Conservation (phyloP, 2,329 filamentous ascomycete genomes). For the Raffaelea arxii region DNA sequence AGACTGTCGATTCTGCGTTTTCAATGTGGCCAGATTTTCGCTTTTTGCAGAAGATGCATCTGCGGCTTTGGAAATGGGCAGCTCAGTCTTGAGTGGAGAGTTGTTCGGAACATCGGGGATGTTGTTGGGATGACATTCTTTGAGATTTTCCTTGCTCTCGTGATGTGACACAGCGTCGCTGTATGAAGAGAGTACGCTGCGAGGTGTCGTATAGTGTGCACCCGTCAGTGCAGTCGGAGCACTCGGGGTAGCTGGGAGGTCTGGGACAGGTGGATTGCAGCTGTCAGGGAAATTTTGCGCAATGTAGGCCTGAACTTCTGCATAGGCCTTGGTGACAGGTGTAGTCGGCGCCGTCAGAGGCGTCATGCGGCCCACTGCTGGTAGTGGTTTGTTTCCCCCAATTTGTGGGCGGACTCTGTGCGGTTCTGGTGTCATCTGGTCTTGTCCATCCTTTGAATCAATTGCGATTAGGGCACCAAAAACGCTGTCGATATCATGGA, state of each 20-base stretch:
- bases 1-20: not conserved
- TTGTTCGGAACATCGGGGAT: not conserved
- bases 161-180: slow-evolving; percentile 4
- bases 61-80: not conserved
- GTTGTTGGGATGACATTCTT: too few relatives aligned
- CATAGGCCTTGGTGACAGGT: slow-evolving; percentile 10
- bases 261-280: not conserved
- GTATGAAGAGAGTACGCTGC: slow-evolving; percentile 9
- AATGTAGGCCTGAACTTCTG: slow-evolving; percentile 10
- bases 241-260: too few relatives aligned
- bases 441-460: not conserved
- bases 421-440: not conserved
- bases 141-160: too few relatives aligned
- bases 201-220: too few relatives aligned
- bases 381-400: not conserved
- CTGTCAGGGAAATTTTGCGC: slow-evolving; percentile 1
- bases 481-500: slow-evolving; percentile 8
- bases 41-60: slow-evolving; percentile 13
- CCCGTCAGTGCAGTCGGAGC: too few relatives aligned
- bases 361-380: too few relatives aligned
- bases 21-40: slow-evolving; percentile 2
- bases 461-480: slow-evolving; percentile 8
- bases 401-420: not conserved
- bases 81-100: not conserved
- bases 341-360: slow-evolving; percentile 7